Conservation (phyloP, 2,329 filamentous ascomycete genomes). For the Colletotrichum sp. region DNA sequence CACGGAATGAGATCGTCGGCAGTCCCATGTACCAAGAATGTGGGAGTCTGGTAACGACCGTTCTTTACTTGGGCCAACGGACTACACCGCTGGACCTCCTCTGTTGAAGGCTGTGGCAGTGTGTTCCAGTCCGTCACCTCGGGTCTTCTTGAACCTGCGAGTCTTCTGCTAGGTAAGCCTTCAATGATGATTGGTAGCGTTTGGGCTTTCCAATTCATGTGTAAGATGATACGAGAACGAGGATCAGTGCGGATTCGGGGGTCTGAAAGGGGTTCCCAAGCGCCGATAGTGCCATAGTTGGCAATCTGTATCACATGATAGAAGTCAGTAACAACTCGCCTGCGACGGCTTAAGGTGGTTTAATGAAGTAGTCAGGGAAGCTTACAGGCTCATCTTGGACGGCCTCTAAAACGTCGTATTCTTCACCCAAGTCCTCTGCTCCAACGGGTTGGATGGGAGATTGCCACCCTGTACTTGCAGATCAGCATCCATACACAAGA, state of each 20-base stretch:
- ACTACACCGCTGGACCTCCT: conserved; percentile 9
- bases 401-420: conserved; percentile 32
- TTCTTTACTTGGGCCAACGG: conserved; percentile 11
- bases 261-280: conserved; percentile 10
- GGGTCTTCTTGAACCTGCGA: neutral
- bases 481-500: neutral
- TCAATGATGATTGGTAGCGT: conserved; percentile 39
- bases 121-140: conserved; percentile 1
- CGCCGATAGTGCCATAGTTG: neutral
- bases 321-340: neutral
- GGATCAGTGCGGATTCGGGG: conserved; percentile 29
- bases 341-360: neutral
- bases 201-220: conserved; percentile 47
- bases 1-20: conserved; percentile 16
- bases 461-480: conserved; percentile 3
- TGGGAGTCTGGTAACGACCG: conserved; percentile 3
- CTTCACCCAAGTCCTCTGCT: neutral
- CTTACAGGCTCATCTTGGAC: conserved; percentile 18
- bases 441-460: conserved; percentile 23
- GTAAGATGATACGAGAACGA: conserved; percentile 39
- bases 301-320: neutral
- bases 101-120: neutral
- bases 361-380: neutral
- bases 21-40: conserved; percentile 15
- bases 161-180: conserved; percentile 26